Conservation (phyloP, 2,329 filamentous ascomycete genomes). For the Xylaria sp. region DNA sequence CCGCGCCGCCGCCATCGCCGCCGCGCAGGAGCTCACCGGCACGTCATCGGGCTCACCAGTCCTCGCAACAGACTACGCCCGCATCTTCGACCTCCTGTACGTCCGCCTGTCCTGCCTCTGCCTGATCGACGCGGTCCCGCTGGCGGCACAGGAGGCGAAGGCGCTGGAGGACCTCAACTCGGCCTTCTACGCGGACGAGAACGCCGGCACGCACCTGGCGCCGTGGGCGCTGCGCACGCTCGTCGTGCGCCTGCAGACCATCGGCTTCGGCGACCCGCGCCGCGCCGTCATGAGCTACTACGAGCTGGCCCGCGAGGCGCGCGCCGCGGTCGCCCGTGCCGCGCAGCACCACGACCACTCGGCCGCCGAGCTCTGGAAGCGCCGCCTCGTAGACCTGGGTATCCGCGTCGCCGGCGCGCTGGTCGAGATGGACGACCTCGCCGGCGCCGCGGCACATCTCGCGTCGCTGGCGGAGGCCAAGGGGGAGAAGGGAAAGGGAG, state of each 20-base stretch:
- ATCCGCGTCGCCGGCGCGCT: constrained; percentile 73
- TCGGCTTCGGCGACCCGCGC: constrained; percentile 86
- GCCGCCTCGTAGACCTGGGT: constrained; percentile 79
- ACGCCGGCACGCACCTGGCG: constrained; percentile 69
- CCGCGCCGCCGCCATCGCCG: constrained; percentile 78
- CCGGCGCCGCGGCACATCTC: constrained; percentile 81
- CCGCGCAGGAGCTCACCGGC: constrained; percentile 69
- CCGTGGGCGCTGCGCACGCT: constrained; percentile 90
- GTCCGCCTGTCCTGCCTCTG: constrained; percentile 84
- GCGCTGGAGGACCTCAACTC: constrained; percentile 71
- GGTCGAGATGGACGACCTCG: constrained; percentile 88
- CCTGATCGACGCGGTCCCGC: constrained; percentile 76
- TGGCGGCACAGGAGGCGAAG: constrained; percentile 75
- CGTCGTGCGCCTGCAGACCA: constrained; percentile 82
- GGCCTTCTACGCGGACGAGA: constrained; percentile 66
- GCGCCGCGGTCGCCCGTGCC: constrained; percentile 66
- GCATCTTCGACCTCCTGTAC: constrained; percentile 83
- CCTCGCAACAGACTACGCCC: constrained; percentile 66
- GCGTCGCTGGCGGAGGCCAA: constrained; percentile 61
- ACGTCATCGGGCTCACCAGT: constrained; percentile 51
- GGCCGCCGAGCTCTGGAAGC: constrained; percentile 74
- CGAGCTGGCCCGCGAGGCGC: constrained; percentile 83
- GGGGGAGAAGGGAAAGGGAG: constrained; percentile 46
- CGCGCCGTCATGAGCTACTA: constrained; percentile 91
- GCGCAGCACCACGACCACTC: constrained; percentile 60